Evolutionary conservation across 2,329 filamentous ascomycete species (phyloP), one percentile per base, ranked within the genome.

Genomic region (Phyllosticta citriasiana): DNA sequence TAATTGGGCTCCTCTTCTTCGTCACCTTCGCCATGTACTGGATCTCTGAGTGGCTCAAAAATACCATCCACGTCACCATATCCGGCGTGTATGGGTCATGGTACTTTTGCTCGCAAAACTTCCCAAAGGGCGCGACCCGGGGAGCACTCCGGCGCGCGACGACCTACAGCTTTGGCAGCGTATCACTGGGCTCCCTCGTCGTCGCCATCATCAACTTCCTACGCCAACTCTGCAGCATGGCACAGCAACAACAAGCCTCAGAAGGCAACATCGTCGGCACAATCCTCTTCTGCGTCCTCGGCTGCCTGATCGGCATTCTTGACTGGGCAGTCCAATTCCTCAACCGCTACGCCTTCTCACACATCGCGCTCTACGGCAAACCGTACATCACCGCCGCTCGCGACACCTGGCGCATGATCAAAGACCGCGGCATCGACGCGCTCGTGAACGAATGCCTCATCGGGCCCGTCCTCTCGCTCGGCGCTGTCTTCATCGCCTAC

Each of bases 361-460:
- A 97, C 71, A 96, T 97, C 69, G 91, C 93, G 0, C 80, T 97
- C 0, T 97, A 97, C 71, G 93, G 93, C 19, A 95, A 95, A 73
- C 78, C 88, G 0, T 97, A 97, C 71, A 82, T 97, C 60, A 80
- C 85, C 0, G 89, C 91, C 0, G 91, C 92, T 40, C 96, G 95
- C 76, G 89, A 90, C 67, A 96, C 91, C 0, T 96, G 91, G 89
- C 84, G 73, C 12, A 89, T 96, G 88, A 92, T 96, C 79, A 93
- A 91, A 72, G 85, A 95, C 69, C 89, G 93, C 33, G 93, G 93
- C 27, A 87, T 97, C 63, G 92, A 97, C 68, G 91, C 90, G 0
- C 82, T 97, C 1, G 82, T 96, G 67, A 96, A 96, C 69, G 89
- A 96, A 71, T 95, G 90, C 66, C 82, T 96, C 47, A 87, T 80